These are phyloP conservation scores for Fusarium guadeloupense DNA, from an alignment of 2,329 filamentous ascomycete species.

Conservation along the genomic window DNA sequence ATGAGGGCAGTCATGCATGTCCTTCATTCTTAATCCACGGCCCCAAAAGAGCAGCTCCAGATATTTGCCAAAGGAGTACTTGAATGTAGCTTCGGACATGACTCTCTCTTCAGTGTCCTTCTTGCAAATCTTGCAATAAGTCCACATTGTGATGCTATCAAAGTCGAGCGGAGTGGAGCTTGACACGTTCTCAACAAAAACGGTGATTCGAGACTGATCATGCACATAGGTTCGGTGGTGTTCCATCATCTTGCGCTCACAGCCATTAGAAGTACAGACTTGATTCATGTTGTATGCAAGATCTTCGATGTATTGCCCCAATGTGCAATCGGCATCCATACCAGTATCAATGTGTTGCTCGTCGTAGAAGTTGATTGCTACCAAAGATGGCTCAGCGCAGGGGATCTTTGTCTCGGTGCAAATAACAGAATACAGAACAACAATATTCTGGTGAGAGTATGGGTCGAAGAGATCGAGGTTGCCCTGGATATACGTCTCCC, in stretches of 20 bases:
- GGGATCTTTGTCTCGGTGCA: conserved; percentile 94
- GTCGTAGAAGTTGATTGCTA: conserved; percentile 92
- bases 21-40: conserved; percentile 77
- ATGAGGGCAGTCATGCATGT: conserved; percentile 79
- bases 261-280: conserved; percentile 84
- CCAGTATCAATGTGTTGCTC: conserved; percentile 80
- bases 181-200: conserved; percentile 75
- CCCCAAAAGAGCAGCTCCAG: conserved; percentile 98
- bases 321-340: conserved; percentile 85
- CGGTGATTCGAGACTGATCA: conserved; percentile 90
- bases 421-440: conserved; percentile 91
- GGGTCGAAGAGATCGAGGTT: conserved; percentile 93
- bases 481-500: conserved; percentile 93
- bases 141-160: conserved; percentile 93
- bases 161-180: conserved; percentile 59
- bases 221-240: conserved; percentile 98
- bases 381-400: conserved; percentile 88
- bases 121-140: conserved; percentile 89
- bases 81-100: conserved; percentile 96
- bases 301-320: conserved; percentile 95
- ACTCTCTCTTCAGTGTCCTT: conserved; percentile 88
- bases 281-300: conserved; percentile 79
- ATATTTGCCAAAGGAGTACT: conserved; percentile 98
- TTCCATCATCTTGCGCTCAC: conserved; percentile 87
- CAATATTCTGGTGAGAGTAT: conserved; percentile 94